These are phyloP conservation scores for Carex arenaria DNA, from an alignment of 202 grass and related monocot species.

Conservation along the genomic window DNA sequence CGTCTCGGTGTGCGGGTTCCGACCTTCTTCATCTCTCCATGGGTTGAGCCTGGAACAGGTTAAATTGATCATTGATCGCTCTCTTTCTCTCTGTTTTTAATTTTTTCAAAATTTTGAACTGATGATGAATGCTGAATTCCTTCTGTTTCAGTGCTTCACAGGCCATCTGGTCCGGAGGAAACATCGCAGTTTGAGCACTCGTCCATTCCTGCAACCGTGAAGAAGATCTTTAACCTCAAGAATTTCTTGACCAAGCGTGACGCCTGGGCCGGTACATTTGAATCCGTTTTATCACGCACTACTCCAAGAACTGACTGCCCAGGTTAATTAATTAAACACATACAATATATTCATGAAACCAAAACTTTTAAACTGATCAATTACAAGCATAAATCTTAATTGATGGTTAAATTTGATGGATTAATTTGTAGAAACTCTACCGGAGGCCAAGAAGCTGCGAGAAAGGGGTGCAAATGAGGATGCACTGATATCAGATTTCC, in stretches of 20 bases:
- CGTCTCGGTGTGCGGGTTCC: conserved; percentile 81
- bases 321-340: conserved; percentile 21
- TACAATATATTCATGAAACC: neutral
- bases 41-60: conserved; percentile 72
- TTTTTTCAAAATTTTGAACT: neutral
- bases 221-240: conserved; percentile 72
- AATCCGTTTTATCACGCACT: conserved; percentile 50
- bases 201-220: conserved; percentile 78
- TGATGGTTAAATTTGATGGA: neutral
- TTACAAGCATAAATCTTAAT: neutral
- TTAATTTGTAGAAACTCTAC: conserved; percentile 23
- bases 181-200: conserved; percentile 85
- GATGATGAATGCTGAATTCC: neutral
- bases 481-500: conserved; percentile 55
- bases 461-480: conserved; percentile 30
- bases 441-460: conserved; percentile 49
- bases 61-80: neutral
- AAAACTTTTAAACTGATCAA: neutral
- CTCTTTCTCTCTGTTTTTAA: neutral
- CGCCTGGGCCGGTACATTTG: conserved; percentile 74
- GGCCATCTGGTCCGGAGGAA: conserved; percentile 39
- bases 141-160: conserved; percentile 41
- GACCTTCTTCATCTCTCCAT: conserved; percentile 63
- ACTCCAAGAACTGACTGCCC: conserved; percentile 69
- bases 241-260: conserved; percentile 76